phyloP scores from a whole-genome alignment of 805 yeast species.

The Debaryomyces prosopidis region DNA sequence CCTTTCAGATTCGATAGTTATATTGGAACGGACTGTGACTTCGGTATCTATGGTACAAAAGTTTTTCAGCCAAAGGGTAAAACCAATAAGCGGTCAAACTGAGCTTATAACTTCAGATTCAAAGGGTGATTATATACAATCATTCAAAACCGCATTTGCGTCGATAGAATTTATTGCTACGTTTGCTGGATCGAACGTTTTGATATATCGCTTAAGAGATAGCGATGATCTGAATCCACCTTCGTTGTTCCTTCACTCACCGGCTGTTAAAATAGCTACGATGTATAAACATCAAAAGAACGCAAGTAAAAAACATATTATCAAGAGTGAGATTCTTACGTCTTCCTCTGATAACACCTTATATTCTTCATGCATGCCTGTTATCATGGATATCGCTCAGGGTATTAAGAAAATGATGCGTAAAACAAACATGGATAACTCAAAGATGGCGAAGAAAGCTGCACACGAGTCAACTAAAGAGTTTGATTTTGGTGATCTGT shows the following conservation, averaged over 20 bases:
- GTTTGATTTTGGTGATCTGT: constrained; percentile 38
- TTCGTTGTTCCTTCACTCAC: constrained; percentile 67
- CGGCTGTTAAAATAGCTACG: constrained; percentile 62
- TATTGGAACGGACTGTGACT: constrained; percentile 52
- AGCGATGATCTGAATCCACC: constrained; percentile 37
- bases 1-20: constrained; percentile 53
- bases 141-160: constrained; percentile 22
- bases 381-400: constrained; percentile 57
- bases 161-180: constrained; percentile 52
- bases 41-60: constrained; percentile 48
- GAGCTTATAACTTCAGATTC: constrained; percentile 1
- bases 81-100: constrained; percentile 4
- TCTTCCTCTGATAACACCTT: constrained; percentile 73
- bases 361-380: constrained; percentile 77
- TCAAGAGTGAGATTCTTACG: constrained; percentile 56
- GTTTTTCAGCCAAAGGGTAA: constrained; percentile 23
- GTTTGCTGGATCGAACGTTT: constrained; percentile 71
- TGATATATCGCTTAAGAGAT: constrained; percentile 46
- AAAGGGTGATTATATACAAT: constrained; percentile 4
- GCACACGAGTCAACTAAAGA: constrained; percentile 21
- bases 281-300: constrained; percentile 48
- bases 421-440: constrained; percentile 10
- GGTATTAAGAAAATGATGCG: constrained; percentile 52
- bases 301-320: constrained; percentile 40
- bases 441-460: constrained; percentile 1